Evolutionary conservation across 176 grass and related monocot species (phyloP).

Genomic region (Otatea glauca): DNA sequence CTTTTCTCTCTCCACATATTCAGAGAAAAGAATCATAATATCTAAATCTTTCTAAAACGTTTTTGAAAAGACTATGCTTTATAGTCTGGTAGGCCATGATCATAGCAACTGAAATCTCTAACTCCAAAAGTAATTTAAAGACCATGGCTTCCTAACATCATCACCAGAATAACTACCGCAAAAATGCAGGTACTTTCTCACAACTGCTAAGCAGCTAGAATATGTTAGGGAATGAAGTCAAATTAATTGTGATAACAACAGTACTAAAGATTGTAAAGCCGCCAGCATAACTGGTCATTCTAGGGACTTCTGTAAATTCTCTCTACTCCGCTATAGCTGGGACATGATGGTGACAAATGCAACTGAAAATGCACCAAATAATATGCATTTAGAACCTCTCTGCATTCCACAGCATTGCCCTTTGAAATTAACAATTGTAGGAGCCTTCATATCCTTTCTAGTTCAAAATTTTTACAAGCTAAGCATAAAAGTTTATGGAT

Average conservation of each 20-base stretch:
- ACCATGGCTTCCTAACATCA: too few species aligned
- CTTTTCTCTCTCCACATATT: too few species aligned
- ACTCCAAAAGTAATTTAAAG: too few species aligned
- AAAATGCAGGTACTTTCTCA: too few species aligned
- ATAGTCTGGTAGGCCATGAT: too few species aligned
- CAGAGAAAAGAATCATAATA: too few species aligned
- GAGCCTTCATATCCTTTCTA: not conserved
- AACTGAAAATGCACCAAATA: not conserved
- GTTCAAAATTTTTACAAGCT: not conserved
- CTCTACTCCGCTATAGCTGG: not conserved
- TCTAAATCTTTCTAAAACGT: too few species aligned
- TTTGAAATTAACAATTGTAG: conserved; percentile 4
- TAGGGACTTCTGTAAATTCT: not conserved
- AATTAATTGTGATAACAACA: conserved; percentile 14
- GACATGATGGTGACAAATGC: not conserved
- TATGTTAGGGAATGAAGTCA: not conserved
- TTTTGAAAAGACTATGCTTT: too few species aligned
- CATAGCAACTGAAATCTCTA: too few species aligned
- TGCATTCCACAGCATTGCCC: not conserved
- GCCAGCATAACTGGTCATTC: not conserved
- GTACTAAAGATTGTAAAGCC: not conserved
- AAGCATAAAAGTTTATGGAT: not conserved
- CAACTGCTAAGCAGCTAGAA: not conserved
- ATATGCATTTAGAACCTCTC: not conserved
- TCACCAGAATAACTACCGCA: too few species aligned